Evolutionary conservation across 169 alveolate species (phyloP).

Genomic region (Plasmodium yoelii): DNA sequence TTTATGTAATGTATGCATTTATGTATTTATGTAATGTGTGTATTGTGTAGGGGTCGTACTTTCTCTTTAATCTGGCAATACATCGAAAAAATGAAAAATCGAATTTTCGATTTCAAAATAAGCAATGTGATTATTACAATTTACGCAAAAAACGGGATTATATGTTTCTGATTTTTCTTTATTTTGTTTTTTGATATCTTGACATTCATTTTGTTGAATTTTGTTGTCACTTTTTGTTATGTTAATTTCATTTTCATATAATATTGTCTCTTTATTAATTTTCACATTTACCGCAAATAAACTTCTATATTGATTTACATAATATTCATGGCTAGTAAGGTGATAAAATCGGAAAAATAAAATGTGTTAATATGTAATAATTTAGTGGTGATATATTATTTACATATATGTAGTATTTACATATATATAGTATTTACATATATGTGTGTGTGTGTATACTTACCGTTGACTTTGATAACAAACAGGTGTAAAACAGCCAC

Average conservation of each 20-base stretch:
- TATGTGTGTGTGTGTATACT: not conserved
- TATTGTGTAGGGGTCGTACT: too few species aligned
- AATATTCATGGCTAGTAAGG: constrained; percentile 50
- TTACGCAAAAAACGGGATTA: constrained; percentile 72
- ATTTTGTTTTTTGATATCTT: constrained; percentile 10
- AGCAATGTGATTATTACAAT: constrained; percentile 72
- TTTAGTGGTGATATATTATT: too few species aligned
- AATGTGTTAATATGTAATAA: too few species aligned
- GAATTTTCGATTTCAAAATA: constrained; percentile 65
- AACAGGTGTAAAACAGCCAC: constrained; percentile 73
- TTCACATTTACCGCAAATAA: constrained; percentile 58
- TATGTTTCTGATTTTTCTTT: constrained; percentile 31
- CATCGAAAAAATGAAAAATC: constrained; percentile 70
- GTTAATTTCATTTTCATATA: constrained; percentile 50
- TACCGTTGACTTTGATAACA: constrained; percentile 75
- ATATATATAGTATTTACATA: not conserved
- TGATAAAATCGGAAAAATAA: not conserved
- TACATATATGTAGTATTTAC: not conserved
- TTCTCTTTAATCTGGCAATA: constrained; percentile 54
- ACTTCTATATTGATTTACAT: constrained; percentile 67
- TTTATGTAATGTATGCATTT: too few species aligned
- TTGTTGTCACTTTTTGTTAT: not conserved
- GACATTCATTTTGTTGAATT: not conserved
- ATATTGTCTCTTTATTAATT: constrained; percentile 26
- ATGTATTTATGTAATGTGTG: too few species aligned